Conservation (phyloP, 129 eudicot species). For the Saussurea involucrata region DNA sequence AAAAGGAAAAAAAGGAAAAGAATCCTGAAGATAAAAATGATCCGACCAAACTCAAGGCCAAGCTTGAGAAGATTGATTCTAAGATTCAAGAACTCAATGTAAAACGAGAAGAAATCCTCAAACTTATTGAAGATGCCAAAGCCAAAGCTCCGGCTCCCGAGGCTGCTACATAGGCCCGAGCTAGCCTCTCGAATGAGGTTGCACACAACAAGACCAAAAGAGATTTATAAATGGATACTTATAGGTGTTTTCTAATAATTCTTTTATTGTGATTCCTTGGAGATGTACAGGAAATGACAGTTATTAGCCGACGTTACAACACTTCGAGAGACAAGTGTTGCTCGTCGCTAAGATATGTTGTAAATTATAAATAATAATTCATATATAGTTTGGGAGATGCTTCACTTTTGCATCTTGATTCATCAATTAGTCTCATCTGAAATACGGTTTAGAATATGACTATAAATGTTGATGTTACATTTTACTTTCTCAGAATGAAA, state of each 20-base stretch:
- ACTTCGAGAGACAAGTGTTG: background rate
- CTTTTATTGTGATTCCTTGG: background rate
- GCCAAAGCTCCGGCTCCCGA: constrained; percentile 27
- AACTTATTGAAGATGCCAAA: constrained; percentile 40
- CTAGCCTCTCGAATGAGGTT: background rate
- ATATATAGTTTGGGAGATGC: constrained; percentile 9
- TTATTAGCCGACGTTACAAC: background rate
- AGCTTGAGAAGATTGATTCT: constrained; percentile 51
- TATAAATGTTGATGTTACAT: background rate
- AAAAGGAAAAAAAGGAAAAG: constrained; percentile 56
- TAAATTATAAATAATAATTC: background rate
- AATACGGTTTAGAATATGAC: background rate
- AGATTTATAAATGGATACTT: background rate
- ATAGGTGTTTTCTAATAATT: background rate
- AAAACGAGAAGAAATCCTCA: constrained; percentile 58
- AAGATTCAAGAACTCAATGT: constrained; percentile 44
- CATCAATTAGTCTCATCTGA: constrained; percentile 11
- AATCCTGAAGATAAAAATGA: constrained; percentile 62
- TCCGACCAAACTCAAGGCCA: constrained; percentile 48
- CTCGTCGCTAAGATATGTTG: background rate
- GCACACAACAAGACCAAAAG: constrained; percentile 5
- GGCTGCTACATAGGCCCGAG: background rate
- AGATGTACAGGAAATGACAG: background rate
- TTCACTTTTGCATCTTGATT: constrained; percentile 15
- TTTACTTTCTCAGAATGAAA: background rate